Conservation (phyloP, 176 grass and related monocot genomes). For the Rhynchospora tenuis region DNA sequence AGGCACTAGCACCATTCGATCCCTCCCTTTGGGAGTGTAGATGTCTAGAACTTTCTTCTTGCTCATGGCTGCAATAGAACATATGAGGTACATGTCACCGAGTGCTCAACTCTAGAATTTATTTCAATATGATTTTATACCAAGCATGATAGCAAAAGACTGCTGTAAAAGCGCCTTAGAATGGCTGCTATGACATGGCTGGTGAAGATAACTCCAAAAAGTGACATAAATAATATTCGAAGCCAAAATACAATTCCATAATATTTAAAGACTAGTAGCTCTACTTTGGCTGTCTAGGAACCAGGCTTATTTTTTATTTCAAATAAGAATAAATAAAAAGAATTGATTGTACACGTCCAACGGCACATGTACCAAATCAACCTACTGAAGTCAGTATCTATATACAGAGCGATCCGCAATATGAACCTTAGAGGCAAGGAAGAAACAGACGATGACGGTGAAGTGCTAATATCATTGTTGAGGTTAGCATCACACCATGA, state of each 20-base stretch:
- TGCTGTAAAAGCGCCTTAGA: not conserved
- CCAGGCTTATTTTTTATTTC: not conserved
- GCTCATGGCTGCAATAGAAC: constrained; percentile 55
- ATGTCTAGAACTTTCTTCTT: constrained; percentile 63
- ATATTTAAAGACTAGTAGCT: not conserved
- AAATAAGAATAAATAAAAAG: not conserved
- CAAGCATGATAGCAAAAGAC: not conserved
- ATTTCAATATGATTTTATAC: constrained; percentile 1
- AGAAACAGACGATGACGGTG: constrained; percentile 2
- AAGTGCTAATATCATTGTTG: not conserved
- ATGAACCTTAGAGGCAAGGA: constrained; percentile 5
- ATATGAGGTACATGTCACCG: not conserved
- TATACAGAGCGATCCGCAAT: constrained; percentile 4
- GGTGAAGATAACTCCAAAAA: not conserved
- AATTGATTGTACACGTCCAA: not conserved
- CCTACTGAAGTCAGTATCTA: constrained; percentile 10
- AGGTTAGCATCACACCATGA: constrained; percentile 10
- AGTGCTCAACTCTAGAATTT: not conserved
- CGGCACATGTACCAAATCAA: not conserved
- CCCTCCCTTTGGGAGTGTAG: constrained; percentile 36
- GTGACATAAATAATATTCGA: not conserved
- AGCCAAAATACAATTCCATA: not conserved
- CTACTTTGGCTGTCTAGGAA: not conserved
- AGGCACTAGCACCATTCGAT: constrained; percentile 33
- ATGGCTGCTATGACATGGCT: not conserved